A percentile compares a stretch with the other conserved stretches of the same genome.
Evolutionary conservation across 495 filamentous ascomycete genomes (phyloP).

Genomic region (Neurospora sp.): DNA sequence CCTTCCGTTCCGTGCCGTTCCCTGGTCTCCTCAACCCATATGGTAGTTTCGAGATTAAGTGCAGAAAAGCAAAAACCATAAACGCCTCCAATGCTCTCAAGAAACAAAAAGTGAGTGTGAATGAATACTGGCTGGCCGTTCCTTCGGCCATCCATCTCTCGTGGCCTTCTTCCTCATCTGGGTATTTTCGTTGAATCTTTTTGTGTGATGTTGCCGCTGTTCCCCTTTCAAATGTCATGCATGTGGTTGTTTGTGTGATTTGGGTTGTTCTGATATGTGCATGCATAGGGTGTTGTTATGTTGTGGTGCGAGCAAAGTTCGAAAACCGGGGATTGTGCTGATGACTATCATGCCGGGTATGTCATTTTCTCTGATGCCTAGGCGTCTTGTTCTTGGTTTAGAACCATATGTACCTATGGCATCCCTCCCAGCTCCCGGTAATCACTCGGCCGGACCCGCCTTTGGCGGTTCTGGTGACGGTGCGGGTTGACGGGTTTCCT

Average conservation of each 20-base stretch:
- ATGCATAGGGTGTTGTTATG: background rate
- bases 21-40: too few species aligned
- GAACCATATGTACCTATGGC: background rate
- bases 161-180: background rate
- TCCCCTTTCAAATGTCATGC: background rate
- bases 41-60: background rate
- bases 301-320: background rate
- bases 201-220: background rate
- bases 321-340: background rate
- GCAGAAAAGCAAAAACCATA: background rate
- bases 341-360: background rate
- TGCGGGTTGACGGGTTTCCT: slow-evolving; percentile 94
- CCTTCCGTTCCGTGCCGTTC: too few species aligned
- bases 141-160: background rate
- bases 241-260: background rate
- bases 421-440: slow-evolving; percentile 63
- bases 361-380: background rate
- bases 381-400: background rate
- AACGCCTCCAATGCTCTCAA: background rate
- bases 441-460: slow-evolving; percentile 74
- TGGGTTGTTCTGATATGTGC: background rate
- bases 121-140: background rate
- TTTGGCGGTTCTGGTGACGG: slow-evolving; percentile 70
- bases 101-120: background rate
- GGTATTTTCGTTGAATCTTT: background rate